These are phyloP conservation scores for Ciborinia camelliae DNA, from an alignment of 2,329 filamentous ascomycete species.

Conservation along the genomic window DNA sequence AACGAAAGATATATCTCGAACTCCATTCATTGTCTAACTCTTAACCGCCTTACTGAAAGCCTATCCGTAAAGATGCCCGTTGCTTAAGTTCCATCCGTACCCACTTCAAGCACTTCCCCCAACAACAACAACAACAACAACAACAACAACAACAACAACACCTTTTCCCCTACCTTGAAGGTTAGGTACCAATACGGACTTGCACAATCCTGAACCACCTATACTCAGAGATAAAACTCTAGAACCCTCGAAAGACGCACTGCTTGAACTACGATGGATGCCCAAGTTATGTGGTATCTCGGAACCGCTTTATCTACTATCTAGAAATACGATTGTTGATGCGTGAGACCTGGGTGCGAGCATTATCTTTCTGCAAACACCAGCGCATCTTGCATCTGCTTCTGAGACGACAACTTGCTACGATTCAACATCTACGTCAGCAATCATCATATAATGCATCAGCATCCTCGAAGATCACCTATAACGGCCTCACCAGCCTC, in stretches of 20 bases:
- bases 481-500: conserved; percentile 69
- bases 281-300: conserved; percentile 37
- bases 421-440: conserved; percentile 24
- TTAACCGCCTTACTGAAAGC: neutral
- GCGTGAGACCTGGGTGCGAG: conserved; percentile 25
- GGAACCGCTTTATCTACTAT: conserved; percentile 31
- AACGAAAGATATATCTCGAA: neutral
- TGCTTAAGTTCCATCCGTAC: conserved; percentile 11
- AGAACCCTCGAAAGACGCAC: conserved; percentile 12
- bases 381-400: conserved; percentile 22
- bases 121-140: no score
- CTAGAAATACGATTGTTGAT: conserved; percentile 32
- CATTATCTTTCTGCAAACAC: conserved; percentile 27
- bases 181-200: conserved; percentile 3
- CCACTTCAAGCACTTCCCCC: conserved; percentile 2
- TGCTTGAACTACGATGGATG: conserved; percentile 35
- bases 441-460: conserved; percentile 66
- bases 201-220: neutral
- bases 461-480: conserved; percentile 75
- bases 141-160: no score
- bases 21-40: neutral
- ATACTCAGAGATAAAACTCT: neutral
- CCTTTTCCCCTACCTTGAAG: neutral
- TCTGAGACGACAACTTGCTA: conserved; percentile 27
- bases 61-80: conserved; percentile 12